These are phyloP conservation scores for Colletotrichum lentis DNA, from an alignment of 2,329 filamentous ascomycete species.

Conservation along the genomic window DNA sequence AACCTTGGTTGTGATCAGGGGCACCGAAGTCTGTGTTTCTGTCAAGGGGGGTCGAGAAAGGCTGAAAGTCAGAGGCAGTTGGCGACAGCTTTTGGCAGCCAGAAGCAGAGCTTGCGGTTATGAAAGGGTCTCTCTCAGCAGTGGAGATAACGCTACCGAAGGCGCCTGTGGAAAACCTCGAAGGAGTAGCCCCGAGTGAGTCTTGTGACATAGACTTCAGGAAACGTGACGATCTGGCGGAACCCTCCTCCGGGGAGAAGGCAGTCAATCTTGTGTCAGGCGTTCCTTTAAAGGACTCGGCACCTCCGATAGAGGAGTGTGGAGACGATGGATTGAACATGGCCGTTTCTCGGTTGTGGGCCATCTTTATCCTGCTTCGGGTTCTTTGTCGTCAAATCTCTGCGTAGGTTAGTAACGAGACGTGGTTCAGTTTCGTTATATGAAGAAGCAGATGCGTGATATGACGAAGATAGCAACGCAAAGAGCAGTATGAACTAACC, in stretches of 20 bases:
- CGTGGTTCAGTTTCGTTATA: neutral
- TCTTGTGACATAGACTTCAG: slow-evolving; percentile 46
- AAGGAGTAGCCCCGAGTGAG: slow-evolving; percentile 44
- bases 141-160: slow-evolving; percentile 41
- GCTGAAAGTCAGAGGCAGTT: slow-evolving; percentile 69
- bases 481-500: neutral
- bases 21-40: neutral
- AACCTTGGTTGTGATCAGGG: neutral
- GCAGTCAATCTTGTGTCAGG: slow-evolving; percentile 70
- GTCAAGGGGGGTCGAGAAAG: slow-evolving; percentile 48
- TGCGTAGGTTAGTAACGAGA: neutral
- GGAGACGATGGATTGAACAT: slow-evolving; percentile 58
- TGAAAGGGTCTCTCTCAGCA: slow-evolving; percentile 63
- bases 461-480: no score
- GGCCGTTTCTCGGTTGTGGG: slow-evolving; percentile 8
- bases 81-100: slow-evolving; percentile 64
- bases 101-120: slow-evolving; percentile 51
- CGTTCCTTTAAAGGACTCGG: slow-evolving; percentile 68
- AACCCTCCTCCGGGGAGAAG: slow-evolving; percentile 68
- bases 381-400: neutral
- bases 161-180: slow-evolving; percentile 42
- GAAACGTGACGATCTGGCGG: slow-evolving; percentile 54
- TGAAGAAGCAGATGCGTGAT: neutral
- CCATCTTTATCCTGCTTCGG: slow-evolving; percentile 8
- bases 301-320: slow-evolving; percentile 59